Conservation (phyloP, 352 stramenopile species). For the Blastocystis sp. region DNA sequence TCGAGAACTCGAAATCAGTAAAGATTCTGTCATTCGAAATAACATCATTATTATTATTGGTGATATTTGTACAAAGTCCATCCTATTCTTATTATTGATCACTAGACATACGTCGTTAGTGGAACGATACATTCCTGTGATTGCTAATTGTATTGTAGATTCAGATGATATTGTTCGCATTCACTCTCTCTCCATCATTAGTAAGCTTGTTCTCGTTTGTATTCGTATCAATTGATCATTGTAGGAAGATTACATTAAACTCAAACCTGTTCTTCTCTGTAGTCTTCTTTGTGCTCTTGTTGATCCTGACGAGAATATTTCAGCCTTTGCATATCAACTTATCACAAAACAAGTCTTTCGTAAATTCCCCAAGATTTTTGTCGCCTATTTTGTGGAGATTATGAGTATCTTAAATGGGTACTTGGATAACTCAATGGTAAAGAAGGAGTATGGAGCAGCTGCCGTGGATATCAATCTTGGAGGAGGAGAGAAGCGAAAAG, state of each 20-base stretch:
- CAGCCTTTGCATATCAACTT: conserved; percentile 39
- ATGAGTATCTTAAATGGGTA: conserved; percentile 58
- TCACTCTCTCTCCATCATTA: conserved; percentile 50
- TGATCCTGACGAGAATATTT: conserved; percentile 15
- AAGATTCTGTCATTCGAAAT: conserved; percentile 39
- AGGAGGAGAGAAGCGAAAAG: conserved; percentile 16
- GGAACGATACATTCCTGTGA: conserved; percentile 45
- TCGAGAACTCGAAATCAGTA: conserved; percentile 23
- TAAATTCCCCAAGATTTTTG: conserved; percentile 58
- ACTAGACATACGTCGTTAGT: conserved; percentile 47
- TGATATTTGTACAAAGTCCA: conserved; percentile 47
- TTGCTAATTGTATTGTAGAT: conserved; percentile 51
- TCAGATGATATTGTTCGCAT: conserved; percentile 34
- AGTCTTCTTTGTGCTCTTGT: not conserved
- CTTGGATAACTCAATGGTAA: conserved; percentile 31
- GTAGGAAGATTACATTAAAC: conserved; percentile 55
- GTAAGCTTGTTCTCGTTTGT: conserved; percentile 15
- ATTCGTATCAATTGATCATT: not conserved
- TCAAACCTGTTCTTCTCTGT: conserved; percentile 42
- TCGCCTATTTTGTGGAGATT: conserved; percentile 40
- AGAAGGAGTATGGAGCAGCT: conserved; percentile 30
- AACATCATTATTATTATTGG: conserved; percentile 59
- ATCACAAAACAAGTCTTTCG: conserved; percentile 43
- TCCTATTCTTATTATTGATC: not conserved
- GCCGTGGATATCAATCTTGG: conserved; percentile 43